Evolutionary conservation across 2,329 filamentous ascomycete genomes (phyloP).

Genomic region (Fusarium sp.): DNA sequence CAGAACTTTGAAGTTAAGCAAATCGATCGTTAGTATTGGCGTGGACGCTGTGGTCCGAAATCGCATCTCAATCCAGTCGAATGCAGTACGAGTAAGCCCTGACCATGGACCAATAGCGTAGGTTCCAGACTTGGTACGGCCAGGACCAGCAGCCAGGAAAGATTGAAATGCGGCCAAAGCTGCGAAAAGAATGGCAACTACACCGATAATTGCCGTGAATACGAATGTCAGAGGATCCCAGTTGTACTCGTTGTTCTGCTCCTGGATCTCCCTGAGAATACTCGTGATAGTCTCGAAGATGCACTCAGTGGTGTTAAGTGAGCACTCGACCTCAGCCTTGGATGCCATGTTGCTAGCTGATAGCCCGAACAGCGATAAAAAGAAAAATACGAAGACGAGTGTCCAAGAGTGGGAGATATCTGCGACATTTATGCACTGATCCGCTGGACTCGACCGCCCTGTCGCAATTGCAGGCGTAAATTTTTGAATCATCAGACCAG

Average conservation of each 20-base stretch:
- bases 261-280: not conserved
- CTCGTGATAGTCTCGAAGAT: not conserved
- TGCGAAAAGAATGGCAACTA: fast-evolving
- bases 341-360: too few species aligned
- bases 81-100: fast-evolving
- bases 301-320: not conserved
- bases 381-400: too few species aligned
- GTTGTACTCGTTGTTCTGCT: not conserved
- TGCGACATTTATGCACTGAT: too few species aligned
- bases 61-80: not conserved
- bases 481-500: too few species aligned
- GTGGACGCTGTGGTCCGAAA: fast-evolving
- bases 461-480: too few species aligned
- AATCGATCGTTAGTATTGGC: too few species aligned
- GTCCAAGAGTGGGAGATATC: too few species aligned
- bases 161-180: not conserved
- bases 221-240: not conserved
- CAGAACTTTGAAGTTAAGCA: too few species aligned
- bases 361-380: too few species aligned
- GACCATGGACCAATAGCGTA: not conserved
- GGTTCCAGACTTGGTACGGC: not conserved
- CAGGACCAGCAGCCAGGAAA: not conserved
- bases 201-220: not conserved
- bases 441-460: too few species aligned
- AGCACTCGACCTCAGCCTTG: not conserved